Base-by-base conservation (phyloP, 2,329 filamentous ascomycete genomes). In the Myriosclerotinia curreyana region DNA sequence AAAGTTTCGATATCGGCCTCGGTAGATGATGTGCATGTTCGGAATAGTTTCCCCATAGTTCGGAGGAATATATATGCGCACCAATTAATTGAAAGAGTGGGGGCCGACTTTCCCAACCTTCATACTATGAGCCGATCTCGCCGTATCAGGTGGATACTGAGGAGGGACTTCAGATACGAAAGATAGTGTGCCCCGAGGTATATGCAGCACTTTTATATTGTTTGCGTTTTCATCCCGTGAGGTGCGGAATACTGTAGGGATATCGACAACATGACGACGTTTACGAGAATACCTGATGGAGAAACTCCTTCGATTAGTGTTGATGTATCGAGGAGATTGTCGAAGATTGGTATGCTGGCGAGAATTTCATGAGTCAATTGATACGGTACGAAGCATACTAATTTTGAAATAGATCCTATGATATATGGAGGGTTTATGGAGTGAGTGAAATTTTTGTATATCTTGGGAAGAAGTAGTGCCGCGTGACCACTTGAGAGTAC, bases 391-490 rank as follows among this genome's bases (percentile, higher is more conserved):
- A 25, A 14, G 14, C 20, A 17, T 59, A 31, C 55, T 59, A n/a
- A 59, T 14, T 48, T 15, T 8, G 14, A 20, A 1, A 22, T 22
- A 73, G 86, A 92, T 72, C 84, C 89, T 66, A 91, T 91, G 73
- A 91, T 90, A 71, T 95, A 94, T 81, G 88, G 89, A 64, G 91
- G 90, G 14, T 95, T 95, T 77, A 91, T 88, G 65, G 91, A 95
- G 89, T 91, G 79, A 77, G 84, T 76, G 48, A 34, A 58, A 53
- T 58, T 42, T 46, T 14, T 17, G n/a, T 55, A n/a, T 36, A 55
- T 46, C 22, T 46, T 31, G 8, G 20, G 14, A 20, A 14, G 28
- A n/a, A 36, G 22, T 20, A 3, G 42, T 58, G 42, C 25, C 14
- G 28, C 44, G n/a, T 58, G 42, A 25, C 8, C 5, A 48, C 4